Evolutionary conservation across 768 basidiomycete genomes (phyloP).

Genomic region (Tylopilus subfusipes): DNA sequence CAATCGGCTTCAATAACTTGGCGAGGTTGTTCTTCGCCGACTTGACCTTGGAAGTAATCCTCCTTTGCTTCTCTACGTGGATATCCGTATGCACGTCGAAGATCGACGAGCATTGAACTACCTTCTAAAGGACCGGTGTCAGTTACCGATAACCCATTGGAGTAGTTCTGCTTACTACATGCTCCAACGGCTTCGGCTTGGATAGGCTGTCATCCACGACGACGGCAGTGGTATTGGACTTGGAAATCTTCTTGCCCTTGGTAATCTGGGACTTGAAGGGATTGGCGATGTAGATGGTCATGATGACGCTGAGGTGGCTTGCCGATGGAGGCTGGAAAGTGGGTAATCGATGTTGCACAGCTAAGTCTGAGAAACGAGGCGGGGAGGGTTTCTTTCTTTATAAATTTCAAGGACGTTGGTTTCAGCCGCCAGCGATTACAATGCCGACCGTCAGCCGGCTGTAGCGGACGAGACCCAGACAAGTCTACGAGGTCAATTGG

Average conservation of each 20-base stretch:
- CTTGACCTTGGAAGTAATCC: slow-evolving; percentile 10
- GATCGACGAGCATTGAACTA: background rate
- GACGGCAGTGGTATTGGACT: slow-evolving; percentile 6
- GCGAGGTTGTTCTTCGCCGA: slow-evolving; percentile 11
- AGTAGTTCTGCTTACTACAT: slow-evolving; percentile 1
- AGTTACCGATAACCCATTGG: background rate
- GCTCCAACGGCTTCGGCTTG: slow-evolving; percentile 1
- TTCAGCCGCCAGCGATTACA: background rate
- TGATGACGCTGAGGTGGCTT: slow-evolving; percentile 3
- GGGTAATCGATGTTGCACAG: background rate
- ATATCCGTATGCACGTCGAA: background rate
- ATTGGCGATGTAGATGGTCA: slow-evolving; percentile 11
- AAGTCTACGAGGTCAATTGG: background rate
- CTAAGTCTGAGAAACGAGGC: background rate
- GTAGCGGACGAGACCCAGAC: background rate
- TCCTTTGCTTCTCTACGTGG: slow-evolving; percentile 4
- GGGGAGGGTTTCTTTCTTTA: slow-evolving; percentile 5
- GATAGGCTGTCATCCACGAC: background rate
- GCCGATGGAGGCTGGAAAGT: background rate
- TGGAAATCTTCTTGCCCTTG: slow-evolving; percentile 10
- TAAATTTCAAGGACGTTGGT: slow-evolving; percentile 1
- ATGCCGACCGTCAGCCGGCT: slow-evolving; percentile 16
- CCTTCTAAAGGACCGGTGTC: background rate
- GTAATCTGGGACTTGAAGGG: slow-evolving; percentile 12
- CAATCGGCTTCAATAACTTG: slow-evolving; percentile 14